Base-by-base conservation (phyloP, 768 basidiomycete genomes). In the Lentinula boryana region DNA sequence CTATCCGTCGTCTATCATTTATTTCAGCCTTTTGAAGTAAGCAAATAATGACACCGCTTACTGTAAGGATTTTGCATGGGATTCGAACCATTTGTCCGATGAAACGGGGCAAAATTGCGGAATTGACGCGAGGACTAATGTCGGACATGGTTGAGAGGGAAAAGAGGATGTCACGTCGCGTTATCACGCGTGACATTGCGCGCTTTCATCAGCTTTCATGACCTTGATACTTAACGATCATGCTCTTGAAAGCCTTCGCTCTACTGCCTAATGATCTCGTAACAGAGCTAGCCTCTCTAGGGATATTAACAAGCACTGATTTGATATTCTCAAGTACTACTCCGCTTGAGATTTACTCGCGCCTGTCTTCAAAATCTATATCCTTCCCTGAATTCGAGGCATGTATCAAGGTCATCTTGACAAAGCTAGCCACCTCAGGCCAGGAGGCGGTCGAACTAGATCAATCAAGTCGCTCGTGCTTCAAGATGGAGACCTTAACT, bases 261-360 rank as follows among this genome's bases (percentile, higher is more conserved):
- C 36, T 18, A 46, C 33, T 56, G 44, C 58, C 58, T 46, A 8
- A 36, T 35, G 36, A 32, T 10, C 44, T 58, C 46, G 57, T 32
- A 31, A n/a, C 27, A 18, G 27, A 58, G 21, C 32, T 58, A 15
- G 16, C 44, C 2, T 46, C 57, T 18, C 16, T 58, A 16, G 57
- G 57, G 2, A 58, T 58, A 15, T 23, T 21, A 1, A 58, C 57
- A 7, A 44, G n/a, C 21, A 33, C 57, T 6, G 57, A 58, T 8
- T n/a, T 58, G 9, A 9, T 58, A 5, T 58, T 58, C n/a, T 46
- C 59, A 35, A 46, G 27, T 33, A 15, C 40, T 35, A 41, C 81
- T 33, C 66, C 77, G 4, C 66, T 79, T 57, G 81, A 85, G 18
- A 73, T 88, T 18, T 81, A 82, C 62, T 75, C 74, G 53, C 76